These are phyloP conservation scores for Stipa capillata DNA, from an alignment of 176 grass and related monocot species.

Conservation along the genomic window DNA sequence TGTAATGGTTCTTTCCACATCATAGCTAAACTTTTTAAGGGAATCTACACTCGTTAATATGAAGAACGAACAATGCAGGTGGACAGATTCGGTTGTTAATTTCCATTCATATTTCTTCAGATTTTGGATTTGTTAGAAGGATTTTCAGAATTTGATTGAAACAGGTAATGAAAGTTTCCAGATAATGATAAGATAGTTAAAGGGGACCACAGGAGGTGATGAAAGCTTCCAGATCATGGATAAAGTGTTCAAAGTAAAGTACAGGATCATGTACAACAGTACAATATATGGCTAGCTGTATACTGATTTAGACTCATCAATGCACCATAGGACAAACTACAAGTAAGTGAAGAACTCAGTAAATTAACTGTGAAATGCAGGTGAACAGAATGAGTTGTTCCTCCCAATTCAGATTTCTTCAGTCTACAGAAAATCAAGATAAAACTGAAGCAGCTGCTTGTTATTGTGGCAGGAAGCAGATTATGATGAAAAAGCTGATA, in stretches of 20 bases:
- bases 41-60: neutral
- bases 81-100: neutral
- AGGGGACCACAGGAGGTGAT: neutral
- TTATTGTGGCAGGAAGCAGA: neutral
- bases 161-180: neutral
- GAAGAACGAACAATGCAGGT: neutral
- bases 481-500: neutral
- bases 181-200: neutral
- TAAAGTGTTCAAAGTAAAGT: neutral
- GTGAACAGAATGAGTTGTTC: neutral
- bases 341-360: neutral
- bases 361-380: neutral
- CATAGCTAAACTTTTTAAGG: neutral
- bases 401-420: neutral
- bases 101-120: neutral
- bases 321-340: neutral
- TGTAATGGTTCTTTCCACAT: neutral
- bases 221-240: neutral
- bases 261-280: neutral
- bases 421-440: neutral
- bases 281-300: neutral
- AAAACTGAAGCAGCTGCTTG: neutral
- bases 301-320: neutral
- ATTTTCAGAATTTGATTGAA: no score
- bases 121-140: neutral